Evolutionary conservation across 2,329 filamentous ascomycete species (phyloP), one percentile per base, ranked within the genome.

Genomic region (Chaetomium globosum): DNA sequence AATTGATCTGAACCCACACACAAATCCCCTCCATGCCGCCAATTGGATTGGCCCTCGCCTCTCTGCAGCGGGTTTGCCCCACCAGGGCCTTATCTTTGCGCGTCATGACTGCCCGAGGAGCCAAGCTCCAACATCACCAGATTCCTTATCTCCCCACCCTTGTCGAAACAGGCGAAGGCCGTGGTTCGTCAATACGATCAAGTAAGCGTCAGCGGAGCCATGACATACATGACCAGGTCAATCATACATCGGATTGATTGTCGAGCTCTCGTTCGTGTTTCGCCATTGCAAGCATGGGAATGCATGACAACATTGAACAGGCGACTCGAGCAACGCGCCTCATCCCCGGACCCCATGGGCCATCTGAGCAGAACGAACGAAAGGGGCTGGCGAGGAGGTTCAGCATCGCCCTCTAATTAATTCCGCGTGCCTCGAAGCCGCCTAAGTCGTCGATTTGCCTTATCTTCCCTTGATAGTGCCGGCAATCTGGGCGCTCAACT

Each of bases 61-160:
- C 12, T 23, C 49, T 13, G 4, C 49, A n/a, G n/a, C 12, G 49
- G 10, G 26, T 52, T 30, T 5, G 49, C 49, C 49, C 49, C 49
- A 12, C 21, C 10, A 3, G 21, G 23, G 49, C 12, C 49, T 52
- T 52, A 52, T 52, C 49, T 36, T 36, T 56, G 16, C 53, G 16
- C 16, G 39, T 43, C 39, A 43, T 43, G 16, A n/a, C 16, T 19
- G 39, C 4, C 19, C 49, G 21, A 30, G 26, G 26, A 26, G 26
- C 26, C 26, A 26, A 26, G 26, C 26, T 26, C 4, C 26, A 26
- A 26, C 26, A 26, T 53, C 12, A 31, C 26, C 31, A 10, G 13
- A 1, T 26, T 43, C 19, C 61, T 63, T 63, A 63, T 63, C 61
- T 63, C 61, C 16, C 31, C 8, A n/a, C 51, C 19, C 33, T 16